Base-by-base conservation (phyloP, 2,329 filamentous ascomycete species). In the Alternaria infectoria region DNA sequence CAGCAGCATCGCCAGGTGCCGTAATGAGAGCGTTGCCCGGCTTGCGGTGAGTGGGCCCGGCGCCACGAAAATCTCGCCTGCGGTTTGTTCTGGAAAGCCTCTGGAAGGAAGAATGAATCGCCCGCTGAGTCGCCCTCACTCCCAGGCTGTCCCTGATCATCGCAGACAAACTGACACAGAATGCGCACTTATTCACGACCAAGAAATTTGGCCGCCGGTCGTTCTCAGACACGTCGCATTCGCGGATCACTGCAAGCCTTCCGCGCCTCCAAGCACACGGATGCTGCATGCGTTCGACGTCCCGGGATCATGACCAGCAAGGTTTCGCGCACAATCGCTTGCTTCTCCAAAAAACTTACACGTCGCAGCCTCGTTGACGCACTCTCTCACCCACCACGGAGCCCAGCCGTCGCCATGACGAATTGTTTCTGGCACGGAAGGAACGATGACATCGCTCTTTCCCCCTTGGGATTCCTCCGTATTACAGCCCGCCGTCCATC, bases 231-330 rank as follows among this genome's bases (percentile, higher is more conserved):
- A 62, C 61, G 72, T 72, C 66, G 68, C 71, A 69, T 67, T 66
- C 57, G 60, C 66, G 68, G 68, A 75, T 77, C 69, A 63, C 69
- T 75, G 69, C 74, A 76, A 71, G 71, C 73, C 74, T 70, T 69
- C 73, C 71, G 74, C 72, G 55, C 66, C 58, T 65, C 72, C 72
- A 74, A 61, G 64, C 61, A 65, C 72, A 71, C 69, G 72, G 72
- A 71, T 65, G 63, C 67, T 73, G 74, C 67, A 74, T 66, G 66
- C 66, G 58, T 72, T 75, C 73, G 72, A 73, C 61, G 60, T 73
- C 57, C 70, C 61, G 57, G 71, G 67, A 65, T 69, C 47, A 17
- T 28, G 57, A 61, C 68, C 67, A 65, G 66, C 61, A 68, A 61
- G 52, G 69, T 73, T 71, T 71, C 72, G 75, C 72, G 65, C 75